Evolutionary conservation across 2,329 filamentous ascomycete species (phyloP).

Genomic region (Talaromyces sp.): DNA sequence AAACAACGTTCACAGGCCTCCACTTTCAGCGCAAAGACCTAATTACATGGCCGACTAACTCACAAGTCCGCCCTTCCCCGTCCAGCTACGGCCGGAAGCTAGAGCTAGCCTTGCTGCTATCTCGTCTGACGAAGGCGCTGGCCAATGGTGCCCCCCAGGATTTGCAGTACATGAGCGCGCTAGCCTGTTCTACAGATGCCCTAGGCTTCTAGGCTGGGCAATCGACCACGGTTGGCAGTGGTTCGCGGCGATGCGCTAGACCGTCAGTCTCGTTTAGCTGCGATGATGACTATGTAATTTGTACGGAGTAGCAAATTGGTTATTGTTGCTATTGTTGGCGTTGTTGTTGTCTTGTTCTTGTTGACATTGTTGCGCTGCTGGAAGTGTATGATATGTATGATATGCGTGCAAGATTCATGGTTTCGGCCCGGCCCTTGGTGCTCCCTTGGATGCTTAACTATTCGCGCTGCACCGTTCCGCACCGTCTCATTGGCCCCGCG

Average conservation of each 20-base stretch:
- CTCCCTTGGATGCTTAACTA: neutral
- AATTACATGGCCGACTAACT: too few species aligned
- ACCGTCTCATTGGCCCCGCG: neutral
- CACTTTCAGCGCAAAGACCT: neutral
- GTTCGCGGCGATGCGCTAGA: neutral
- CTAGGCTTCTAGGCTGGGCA: neutral
- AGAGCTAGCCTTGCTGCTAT: neutral
- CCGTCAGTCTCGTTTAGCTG: neutral
- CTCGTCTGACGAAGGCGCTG: neutral
- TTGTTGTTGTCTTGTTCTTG: neutral
- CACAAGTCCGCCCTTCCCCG: neutral
- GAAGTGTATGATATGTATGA: too few species aligned
- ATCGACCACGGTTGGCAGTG: neutral
- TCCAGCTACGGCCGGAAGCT: slow-evolving; percentile 4
- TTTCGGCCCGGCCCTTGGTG: neutral
- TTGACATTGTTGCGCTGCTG: neutral
- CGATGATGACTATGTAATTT: neutral
- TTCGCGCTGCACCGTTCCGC: neutral
- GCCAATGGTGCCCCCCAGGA: slow-evolving; percentile 1
- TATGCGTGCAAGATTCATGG: neutral
- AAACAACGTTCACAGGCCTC: neutral
- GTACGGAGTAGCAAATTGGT: neutral
- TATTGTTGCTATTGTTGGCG: neutral
- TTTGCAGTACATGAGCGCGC: slow-evolving; percentile 9
- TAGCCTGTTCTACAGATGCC: neutral